Conservation (phyloP, 108 stramenopile genomes). For the Chaetoceros tenuissimus region DNA sequence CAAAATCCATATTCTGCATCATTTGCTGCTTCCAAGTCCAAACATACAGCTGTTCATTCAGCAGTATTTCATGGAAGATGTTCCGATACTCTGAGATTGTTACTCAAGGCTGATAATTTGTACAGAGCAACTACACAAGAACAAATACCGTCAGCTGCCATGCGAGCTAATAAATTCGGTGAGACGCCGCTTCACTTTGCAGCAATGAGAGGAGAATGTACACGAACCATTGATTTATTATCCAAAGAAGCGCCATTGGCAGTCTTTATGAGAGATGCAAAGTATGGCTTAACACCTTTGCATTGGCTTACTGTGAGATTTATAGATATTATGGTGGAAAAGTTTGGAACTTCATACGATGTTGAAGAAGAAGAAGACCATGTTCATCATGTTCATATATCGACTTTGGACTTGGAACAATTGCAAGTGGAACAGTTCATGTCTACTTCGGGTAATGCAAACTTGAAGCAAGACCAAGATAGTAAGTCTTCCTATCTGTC, state of each 20-base stretch:
- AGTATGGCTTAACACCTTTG: slow-evolving; percentile 55
- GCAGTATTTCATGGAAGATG: slow-evolving; percentile 73
- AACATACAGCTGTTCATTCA: slow-evolving; percentile 69
- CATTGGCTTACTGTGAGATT: slow-evolving; percentile 74
- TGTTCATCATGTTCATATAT: slow-evolving; percentile 7
- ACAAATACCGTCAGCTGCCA: slow-evolving; percentile 16
- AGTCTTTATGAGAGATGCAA: slow-evolving; percentile 42
- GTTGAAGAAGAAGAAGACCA: slow-evolving; percentile 7
- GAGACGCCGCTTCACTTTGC: slow-evolving; percentile 74
- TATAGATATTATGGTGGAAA: slow-evolving; percentile 41
- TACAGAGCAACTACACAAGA: slow-evolving; percentile 9
- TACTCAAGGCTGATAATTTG: slow-evolving; percentile 40
- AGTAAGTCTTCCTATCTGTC: background rate
- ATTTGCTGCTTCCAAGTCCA: slow-evolving; percentile 50
- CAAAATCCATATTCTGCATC: slow-evolving; percentile 61
- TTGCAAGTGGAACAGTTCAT: too few species aligned
- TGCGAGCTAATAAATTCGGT: slow-evolving; percentile 59
- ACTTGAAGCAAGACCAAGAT: background rate
- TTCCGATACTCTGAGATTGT: slow-evolving; percentile 48
- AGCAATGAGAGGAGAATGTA: slow-evolving; percentile 65
- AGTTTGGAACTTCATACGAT: slow-evolving; percentile 31
- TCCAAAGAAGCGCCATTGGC: slow-evolving; percentile 55
- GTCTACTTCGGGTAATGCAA: background rate
- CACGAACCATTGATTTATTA: slow-evolving; percentile 41
- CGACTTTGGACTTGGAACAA: background rate